These are phyloP conservation scores for Linum lewisii DNA, from an alignment of 345 rosid species.

Conservation along the genomic window DNA sequence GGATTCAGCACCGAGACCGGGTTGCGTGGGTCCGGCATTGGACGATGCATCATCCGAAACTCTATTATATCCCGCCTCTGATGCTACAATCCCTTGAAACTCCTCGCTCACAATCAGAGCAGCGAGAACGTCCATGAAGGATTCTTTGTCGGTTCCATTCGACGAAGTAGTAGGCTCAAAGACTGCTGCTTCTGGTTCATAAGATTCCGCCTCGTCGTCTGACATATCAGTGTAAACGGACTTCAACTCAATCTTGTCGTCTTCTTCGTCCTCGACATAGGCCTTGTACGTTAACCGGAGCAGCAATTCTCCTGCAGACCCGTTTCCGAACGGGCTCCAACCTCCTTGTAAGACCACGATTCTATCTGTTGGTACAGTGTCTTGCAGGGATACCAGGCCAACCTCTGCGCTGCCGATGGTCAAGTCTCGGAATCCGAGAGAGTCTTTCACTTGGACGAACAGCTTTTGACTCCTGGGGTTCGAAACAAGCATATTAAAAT, in stretches of 20 bases:
- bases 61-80: constrained; percentile 58
- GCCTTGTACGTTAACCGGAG: constrained; percentile 93
- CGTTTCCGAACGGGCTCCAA: constrained; percentile 66
- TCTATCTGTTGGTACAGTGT: constrained; percentile 91
- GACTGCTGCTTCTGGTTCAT: constrained; percentile 36
- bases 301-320: constrained; percentile 73
- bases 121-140: constrained; percentile 90
- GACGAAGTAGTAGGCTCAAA: constrained; percentile 27
- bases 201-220: constrained; percentile 69
- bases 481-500: constrained; percentile 86
- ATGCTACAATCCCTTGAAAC: constrained; percentile 93
- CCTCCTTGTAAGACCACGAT: constrained; percentile 61
- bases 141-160: constrained; percentile 49
- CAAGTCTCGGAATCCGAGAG: constrained; percentile 76
- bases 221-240: constrained; percentile 39
- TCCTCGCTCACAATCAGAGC: constrained; percentile 93
- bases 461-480: constrained; percentile 82
- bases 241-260: constrained; percentile 43
- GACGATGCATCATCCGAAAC: constrained; percentile 31
- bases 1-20: constrained; percentile 24
- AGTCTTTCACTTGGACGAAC: constrained; percentile 68
- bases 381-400: constrained; percentile 68
- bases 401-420: constrained; percentile 83
- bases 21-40: constrained; percentile 22
- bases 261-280: constrained; percentile 97